Base-by-base conservation (phyloP, 2,329 filamentous ascomycete species). In the Cladosporium phlei region DNA sequence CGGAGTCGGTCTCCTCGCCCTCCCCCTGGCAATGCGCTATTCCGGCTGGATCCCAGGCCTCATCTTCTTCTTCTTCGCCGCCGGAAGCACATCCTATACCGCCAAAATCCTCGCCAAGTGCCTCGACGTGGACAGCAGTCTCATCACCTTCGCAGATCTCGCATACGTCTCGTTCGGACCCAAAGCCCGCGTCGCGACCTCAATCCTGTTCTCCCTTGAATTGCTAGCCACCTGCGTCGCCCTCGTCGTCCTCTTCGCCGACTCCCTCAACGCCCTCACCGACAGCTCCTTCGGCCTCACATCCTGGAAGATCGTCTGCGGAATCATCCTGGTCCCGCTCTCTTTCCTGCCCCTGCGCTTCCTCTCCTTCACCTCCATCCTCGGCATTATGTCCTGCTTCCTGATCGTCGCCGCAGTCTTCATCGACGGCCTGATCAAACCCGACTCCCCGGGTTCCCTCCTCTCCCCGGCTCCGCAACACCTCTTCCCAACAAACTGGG, bases 91-190 rank as follows among this genome's bases (percentile, higher is more conserved):
- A 0, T 78, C 79, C 9, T 95, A 96, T 66, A 97, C 93, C 0
- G 90, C 88, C 10, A 85, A 81, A 56, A 69, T 96, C 10, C 74
- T 96, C 27, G 85, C 88, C 21, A 91, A 85, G 65, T 97, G 91
- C 65, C 83, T 96, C 72, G 85, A 95, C 55, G 79, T 88, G 17
- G 88, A 96, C 67, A 79, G 78, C 50, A 86, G 80, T 40, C 79
- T 96, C 53, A 89, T 96, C 59, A 96, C 91, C 2, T 97, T 96
- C 66, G 93, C 90, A 25, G 91, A 97, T 62, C 73, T 97, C 38
- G 93, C 91, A 2, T 96, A 85, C 60, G 84, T 95, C 56, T 90
- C 88, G 16, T 96, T 94, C 65, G 91, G 91, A 7, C 79, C 82
- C 12, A 83, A 79, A 48, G 91, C 89, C 27, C 83, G 91, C 27